Evolutionary conservation across 2,329 filamentous ascomycete genomes (phyloP).

Genomic region (Trichoderma koningiopsis): DNA sequence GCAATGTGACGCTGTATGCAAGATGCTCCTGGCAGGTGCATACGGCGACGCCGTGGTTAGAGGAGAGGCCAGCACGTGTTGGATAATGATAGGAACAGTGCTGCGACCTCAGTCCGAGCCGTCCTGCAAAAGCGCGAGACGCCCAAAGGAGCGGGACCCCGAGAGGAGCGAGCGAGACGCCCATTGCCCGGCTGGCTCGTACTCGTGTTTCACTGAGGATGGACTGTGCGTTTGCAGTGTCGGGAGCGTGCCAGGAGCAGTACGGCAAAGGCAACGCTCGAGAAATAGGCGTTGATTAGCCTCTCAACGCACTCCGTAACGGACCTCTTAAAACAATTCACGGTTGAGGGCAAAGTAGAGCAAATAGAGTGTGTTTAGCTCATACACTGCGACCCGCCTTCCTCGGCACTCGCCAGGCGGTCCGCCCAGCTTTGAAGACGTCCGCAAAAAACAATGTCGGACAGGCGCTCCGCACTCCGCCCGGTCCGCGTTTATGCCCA

Average conservation of each 20-base stretch:
- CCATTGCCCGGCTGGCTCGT: constrained; percentile 15
- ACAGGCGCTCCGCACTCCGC: neutral
- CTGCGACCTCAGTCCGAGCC: neutral
- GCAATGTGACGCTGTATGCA: constrained; percentile 20
- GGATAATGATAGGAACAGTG: constrained; percentile 8
- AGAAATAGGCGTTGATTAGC: neutral
- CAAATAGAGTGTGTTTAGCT: neutral
- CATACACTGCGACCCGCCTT: neutral
- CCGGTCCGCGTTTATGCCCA: constrained; percentile 3
- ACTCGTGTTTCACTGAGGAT: constrained; percentile 5
- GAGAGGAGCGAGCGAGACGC: neutral
- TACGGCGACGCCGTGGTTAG: constrained; percentile 24
- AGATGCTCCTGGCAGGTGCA: constrained; percentile 25
- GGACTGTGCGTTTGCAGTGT: neutral
- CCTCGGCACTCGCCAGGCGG: neutral
- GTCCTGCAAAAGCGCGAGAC: constrained; percentile 13
- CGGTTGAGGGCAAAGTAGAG: neutral
- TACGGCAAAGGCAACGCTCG: neutral
- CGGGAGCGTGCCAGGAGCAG: neutral
- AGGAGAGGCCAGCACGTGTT: constrained; percentile 24
- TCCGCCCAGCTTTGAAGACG: neutral
- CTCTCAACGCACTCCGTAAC: neutral
- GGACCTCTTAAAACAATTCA: neutral
- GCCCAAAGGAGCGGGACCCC: neutral
- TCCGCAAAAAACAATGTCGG: neutral